Base-by-base conservation (phyloP, 768 basidiomycete genomes). In the Pisolithus sp. region DNA sequence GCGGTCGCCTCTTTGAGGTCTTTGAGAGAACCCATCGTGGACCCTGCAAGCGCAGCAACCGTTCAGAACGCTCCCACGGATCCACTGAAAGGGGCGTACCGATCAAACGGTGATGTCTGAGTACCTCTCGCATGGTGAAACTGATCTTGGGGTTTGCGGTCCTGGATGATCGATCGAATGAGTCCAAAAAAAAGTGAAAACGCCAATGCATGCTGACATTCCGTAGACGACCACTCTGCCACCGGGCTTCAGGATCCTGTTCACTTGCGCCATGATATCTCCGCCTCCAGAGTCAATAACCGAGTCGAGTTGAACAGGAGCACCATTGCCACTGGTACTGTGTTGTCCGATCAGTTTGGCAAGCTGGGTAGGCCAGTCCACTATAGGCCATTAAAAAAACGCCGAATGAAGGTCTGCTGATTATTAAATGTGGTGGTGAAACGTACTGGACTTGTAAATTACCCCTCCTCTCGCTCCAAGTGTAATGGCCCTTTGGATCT, bases 391-490 rank as follows among this genome's bases (percentile, higher is more conserved):
- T 26, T 15, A n/a, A 21, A 4, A 44, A n/a, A 47, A n/a, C 7
- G 31, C 53, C 42, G 47, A 20, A 23, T 42, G 20, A 46, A 10
- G 17, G 28, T 20, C 18, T 31, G 7, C 28, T n/a, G 21, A 18
- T 50, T 28, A 18, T 50, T 28, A 12, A 10, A 12, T 40, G 7
- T 31, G 15, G 21, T 48, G 12, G 23, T 48, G 46, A 47, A 21
- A 63, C 79, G 49, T 42, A 85, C 88, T 68, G 34, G 80, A 73
- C 62, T 77, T 85, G 64, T 93, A 93, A 59, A 75, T 81, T 7
- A 81, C 81, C 1, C 90, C 90, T n/a, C 80, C 90, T 55, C 76
- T 78, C 0, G 88, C 90, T 10, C 91, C 91, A 9, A 91, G 70
- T 15, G 67, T 66, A 18, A 80, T 63, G 0, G 89, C 89, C 50